Evolutionary conservation across 345 rosid species (phyloP), one percentile per base, ranked within the genome.

Genomic region (Rhizophora mangle): DNA sequence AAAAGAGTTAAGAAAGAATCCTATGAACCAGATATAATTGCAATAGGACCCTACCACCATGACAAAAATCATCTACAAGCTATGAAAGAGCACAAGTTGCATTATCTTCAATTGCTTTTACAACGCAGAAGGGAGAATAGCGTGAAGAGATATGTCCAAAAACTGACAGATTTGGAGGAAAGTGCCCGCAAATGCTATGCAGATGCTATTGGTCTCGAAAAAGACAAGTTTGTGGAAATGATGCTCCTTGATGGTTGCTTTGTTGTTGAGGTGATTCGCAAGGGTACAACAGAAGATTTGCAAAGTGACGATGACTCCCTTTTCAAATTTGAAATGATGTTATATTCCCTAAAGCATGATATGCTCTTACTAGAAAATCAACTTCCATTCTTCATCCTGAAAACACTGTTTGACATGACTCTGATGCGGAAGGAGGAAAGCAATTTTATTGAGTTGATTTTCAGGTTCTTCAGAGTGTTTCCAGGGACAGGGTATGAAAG

Each of bases 341-440:
- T 21, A 3, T 9, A 24, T 39, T 24, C 19, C 15, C 19, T 67
- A 19, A 2, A 1, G 11, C 68, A 43, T 4, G 72, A 76, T 68
- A 1, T 76, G 51, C 22, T 76, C 6, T 36, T 71, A 7, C 8
- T 76, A 0, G 69, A 76, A 51, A 76, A 67, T 49, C 76, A 72
- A 10, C 76, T 76, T 68, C 76, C 80, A 1, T 71, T 76, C 63
- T 76, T 67, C 30, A 34, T 72, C 24, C 46, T 72, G 6, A 16
- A 10, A 16, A 9, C 58, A 47, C 18, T 75, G 26, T 75, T 59
- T 60, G 10, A 6, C 22, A 54, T 66, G 68, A 66, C 65, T 21
- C 19, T 2, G 52, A 27, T 11, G 13, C 19, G 18, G 0, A 15
- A 15, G 6, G 16, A 57, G 8, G 10, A 21, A 20, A 3, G 8